Evolutionary conservation across 2,329 filamentous ascomycete species (phyloP).

Genomic region (Blastomyces emzantsi): DNA sequence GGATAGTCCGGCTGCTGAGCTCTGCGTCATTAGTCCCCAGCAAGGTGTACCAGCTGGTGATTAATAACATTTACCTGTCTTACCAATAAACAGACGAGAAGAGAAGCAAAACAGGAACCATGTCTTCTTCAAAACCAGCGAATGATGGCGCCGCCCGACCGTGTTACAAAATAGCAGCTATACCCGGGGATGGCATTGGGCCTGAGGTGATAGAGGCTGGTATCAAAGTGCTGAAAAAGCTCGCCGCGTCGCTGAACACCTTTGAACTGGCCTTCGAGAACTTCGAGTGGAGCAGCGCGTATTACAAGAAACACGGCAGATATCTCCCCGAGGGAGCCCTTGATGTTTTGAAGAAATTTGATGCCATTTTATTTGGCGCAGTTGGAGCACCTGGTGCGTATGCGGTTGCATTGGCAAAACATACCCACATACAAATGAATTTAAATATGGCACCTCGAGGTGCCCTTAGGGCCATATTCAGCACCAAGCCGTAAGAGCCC

Average conservation of each 20-base stretch:
- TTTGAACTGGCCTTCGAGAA: constrained; percentile 45
- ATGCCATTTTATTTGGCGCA: constrained; percentile 52
- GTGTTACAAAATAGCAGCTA: constrained; percentile 49
- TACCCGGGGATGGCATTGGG: constrained; percentile 62
- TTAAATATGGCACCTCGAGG: neutral
- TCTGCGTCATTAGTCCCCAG: no score
- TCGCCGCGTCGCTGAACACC: constrained; percentile 36
- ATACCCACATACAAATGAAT: neutral
- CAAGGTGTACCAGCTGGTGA: no score
- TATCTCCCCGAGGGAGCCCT: constrained; percentile 47
- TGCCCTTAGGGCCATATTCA: neutral
- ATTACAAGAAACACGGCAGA: constrained; percentile 44
- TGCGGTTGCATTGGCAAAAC: neutral
- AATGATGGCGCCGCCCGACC: neutral
- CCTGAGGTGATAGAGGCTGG: constrained; percentile 58
- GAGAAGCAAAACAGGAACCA: neutral
- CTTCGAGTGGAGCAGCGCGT: constrained; percentile 43
- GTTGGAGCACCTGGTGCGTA: constrained; percentile 47
- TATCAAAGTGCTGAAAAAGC: constrained; percentile 43
- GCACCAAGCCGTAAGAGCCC: neutral
- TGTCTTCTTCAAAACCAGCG: neutral
- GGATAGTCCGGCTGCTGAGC: neutral
- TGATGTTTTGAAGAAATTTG: constrained; percentile 42
- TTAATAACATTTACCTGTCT: no score
- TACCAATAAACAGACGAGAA: neutral